These are phyloP conservation scores for Smithsoniella earleae DNA, from an alignment of 163 green algal genomes.

Conservation along the genomic window DNA sequence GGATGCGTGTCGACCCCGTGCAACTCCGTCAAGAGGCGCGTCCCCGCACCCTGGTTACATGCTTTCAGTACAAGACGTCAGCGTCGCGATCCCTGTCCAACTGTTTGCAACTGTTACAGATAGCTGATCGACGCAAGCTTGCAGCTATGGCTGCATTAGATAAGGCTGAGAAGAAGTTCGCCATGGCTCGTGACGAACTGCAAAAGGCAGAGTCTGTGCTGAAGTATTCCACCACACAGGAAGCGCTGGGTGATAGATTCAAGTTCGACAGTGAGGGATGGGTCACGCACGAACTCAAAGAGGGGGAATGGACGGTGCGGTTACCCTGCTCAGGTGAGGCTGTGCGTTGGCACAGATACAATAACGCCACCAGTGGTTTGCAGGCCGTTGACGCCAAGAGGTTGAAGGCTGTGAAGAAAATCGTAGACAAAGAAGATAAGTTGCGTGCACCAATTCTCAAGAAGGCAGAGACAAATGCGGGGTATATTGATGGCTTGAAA, in stretches of 20 bases:
- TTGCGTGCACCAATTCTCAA: neutral
- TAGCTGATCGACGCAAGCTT: slow-evolving; percentile 37
- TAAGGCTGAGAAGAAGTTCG: slow-evolving; percentile 50
- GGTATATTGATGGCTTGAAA: neutral
- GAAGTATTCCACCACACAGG: slow-evolving; percentile 29
- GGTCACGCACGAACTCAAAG: slow-evolving; percentile 9
- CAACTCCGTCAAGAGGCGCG: neutral
- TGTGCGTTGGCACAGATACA: too few relatives aligned
- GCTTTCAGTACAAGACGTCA: neutral
- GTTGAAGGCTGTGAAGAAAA: slow-evolving; percentile 13
- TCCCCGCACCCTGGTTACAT: neutral
- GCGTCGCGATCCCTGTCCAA: neutral
- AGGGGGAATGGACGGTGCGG: slow-evolving; percentile 7
- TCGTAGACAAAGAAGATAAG: slow-evolving; percentile 9
- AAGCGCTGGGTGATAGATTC: slow-evolving; percentile 47
- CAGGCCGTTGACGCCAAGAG: slow-evolving; percentile 12
- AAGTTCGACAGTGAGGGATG: neutral
- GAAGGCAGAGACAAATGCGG: neutral
- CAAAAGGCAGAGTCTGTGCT: neutral
- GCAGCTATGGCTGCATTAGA: slow-evolving; percentile 45
- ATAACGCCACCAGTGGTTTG: too few relatives aligned
- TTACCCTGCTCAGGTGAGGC: too few relatives aligned
- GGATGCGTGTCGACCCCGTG: slow-evolving; percentile 43
- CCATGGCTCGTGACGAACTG: slow-evolving; percentile 2
- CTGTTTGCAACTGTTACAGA: slow-evolving; percentile 32